Conservation (phyloP, 805 yeast genomes). For the Lipomyces mesembrius region DNA sequence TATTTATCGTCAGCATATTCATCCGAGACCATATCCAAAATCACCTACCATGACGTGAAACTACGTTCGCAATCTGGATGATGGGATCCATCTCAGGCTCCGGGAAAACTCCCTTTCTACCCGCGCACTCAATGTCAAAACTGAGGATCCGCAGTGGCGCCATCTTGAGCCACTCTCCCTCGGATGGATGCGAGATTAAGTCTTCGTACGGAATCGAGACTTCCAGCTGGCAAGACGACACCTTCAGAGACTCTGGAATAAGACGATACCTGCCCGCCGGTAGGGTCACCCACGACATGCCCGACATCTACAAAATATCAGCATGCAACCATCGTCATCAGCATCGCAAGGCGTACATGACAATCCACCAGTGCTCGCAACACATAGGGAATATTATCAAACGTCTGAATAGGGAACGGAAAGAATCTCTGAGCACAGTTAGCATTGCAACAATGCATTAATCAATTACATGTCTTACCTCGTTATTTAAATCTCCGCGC, state of each 20-base stretch:
- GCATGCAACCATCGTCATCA: background rate
- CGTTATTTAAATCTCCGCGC: background rate
- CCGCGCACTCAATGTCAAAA: slow-evolving; percentile 98
- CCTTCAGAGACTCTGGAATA: slow-evolving; percentile 48
- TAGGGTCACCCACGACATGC: slow-evolving; percentile 96
- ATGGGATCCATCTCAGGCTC: slow-evolving; percentile 93
- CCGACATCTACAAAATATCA: slow-evolving; percentile 46
- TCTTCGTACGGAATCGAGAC: slow-evolving; percentile 69
- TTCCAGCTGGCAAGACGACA: slow-evolving; percentile 87
- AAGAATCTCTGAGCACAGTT: slow-evolving; percentile 10
- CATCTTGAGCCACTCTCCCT: slow-evolving; percentile 89
- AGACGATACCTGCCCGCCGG: slow-evolving; percentile 72
- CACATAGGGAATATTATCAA: slow-evolving; percentile 86
- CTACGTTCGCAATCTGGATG: slow-evolving; percentile 96
- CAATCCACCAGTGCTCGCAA: slow-evolving; percentile 91
- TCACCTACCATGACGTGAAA: slow-evolving; percentile 53
- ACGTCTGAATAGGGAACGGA: slow-evolving; percentile 51
- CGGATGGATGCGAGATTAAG: slow-evolving; percentile 79
- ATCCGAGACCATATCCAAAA: background rate
- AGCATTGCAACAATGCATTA: background rate
- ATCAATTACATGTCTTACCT: slow-evolving; percentile 49
- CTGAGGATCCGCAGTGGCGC: slow-evolving; percentile 94
- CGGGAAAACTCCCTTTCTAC: slow-evolving; percentile 95
- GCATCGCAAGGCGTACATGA: slow-evolving; percentile 58
- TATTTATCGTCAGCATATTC: slow-evolving; percentile 50